A percentile compares a stretch with the other conserved stretches of the same genome.
phyloP scores from a whole-genome alignment of 2,329 filamentous ascomycete species.

The Phaeomoniella chlamydospora region DNA sequence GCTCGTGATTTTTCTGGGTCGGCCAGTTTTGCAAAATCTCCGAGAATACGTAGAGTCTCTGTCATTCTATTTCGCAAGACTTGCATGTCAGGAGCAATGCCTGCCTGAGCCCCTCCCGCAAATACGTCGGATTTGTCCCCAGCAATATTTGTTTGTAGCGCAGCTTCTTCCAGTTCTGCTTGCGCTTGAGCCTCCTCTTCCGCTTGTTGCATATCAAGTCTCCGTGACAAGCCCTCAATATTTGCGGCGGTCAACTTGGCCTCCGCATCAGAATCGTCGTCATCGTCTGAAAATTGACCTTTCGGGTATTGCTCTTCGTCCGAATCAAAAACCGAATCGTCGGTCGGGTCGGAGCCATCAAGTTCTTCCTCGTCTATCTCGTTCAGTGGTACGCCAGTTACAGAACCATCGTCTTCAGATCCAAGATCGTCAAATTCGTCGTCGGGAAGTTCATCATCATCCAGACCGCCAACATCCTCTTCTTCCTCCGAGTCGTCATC shows the following conservation, averaged over 20 bases:
- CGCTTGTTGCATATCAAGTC: slow-evolving; percentile 63
- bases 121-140: slow-evolving; percentile 54
- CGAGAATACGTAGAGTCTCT: slow-evolving; percentile 81
- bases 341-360: slow-evolving; percentile 24
- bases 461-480: slow-evolving; percentile 27
- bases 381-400: slow-evolving; percentile 34
- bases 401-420: slow-evolving; percentile 10
- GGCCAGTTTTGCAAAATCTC: slow-evolving; percentile 70
- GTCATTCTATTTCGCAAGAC: slow-evolving; percentile 78
- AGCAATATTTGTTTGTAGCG: slow-evolving; percentile 85
- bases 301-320: slow-evolving; percentile 44
- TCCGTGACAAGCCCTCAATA: slow-evolving; percentile 78
- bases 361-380: slow-evolving; percentile 37
- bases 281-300: slow-evolving; percentile 89
- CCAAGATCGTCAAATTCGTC: slow-evolving; percentile 10
- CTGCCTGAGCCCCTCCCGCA: slow-evolving; percentile 38
- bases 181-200: slow-evolving; percentile 71
- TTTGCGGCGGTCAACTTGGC: slow-evolving; percentile 90
- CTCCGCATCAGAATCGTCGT: slow-evolving; percentile 74
- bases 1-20: slow-evolving; percentile 69
- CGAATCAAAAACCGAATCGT: slow-evolving; percentile 55
- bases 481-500: slow-evolving; percentile 23
- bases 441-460: slow-evolving; percentile 21
- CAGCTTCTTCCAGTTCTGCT: slow-evolving; percentile 70
- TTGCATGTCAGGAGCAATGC: slow-evolving; percentile 79